Evolutionary conservation across 2,329 filamentous ascomycete species (phyloP), one percentile per base, ranked within the genome.

Genomic region (Epichloe gansuensis): DNA sequence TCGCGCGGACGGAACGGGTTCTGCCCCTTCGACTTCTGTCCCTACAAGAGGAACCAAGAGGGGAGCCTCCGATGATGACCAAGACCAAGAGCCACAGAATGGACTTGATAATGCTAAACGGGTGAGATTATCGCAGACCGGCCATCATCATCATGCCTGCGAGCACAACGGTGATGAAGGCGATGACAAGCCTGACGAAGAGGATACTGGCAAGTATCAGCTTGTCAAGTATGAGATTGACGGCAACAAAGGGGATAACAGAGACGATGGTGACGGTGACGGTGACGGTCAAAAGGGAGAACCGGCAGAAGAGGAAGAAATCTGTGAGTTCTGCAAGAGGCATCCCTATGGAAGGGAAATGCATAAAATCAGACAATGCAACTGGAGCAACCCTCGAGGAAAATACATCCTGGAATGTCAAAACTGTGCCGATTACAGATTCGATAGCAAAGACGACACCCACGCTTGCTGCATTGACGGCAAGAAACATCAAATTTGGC

Each of bases 391-490:
- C 15, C 13, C 47, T 3, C 51, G 46, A 7, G 48, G 42, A 1
- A 51, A 51, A 7, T 54, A 51, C 45, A 40, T 48, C 17, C n/a
- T 60, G 5, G 61, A 63, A 38, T 63, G 61, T 52, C 53, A 50
- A 38, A 63, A 60, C 54, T 63, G 61, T 47, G 56, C 61, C 42
- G 56, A 63, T 50, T 34, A 59, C 40, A 54, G 60, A n/a, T 44
- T 43, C 41, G 43, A 45, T 13, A 31, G 15, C 6, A 15, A 23
- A 36, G 12, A 31, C 15, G 15, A 9, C 39, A 17, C 49, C 0
- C 54, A 57, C 47, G 42, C 7, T 5, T 62, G 60, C 53, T 31
- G 49, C 13, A 41, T 58, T 1, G 44, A 34, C 5, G 34, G 50
- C 3, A 47, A 49, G 23, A 35, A 21, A 1, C 47, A 21, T 21